A percentile compares a stretch with the other conserved stretches of the same genome.
phyloP scores from a whole-genome alignment of 2,329 filamentous ascomycete genomes.

The Fusarium goolgardi region DNA sequence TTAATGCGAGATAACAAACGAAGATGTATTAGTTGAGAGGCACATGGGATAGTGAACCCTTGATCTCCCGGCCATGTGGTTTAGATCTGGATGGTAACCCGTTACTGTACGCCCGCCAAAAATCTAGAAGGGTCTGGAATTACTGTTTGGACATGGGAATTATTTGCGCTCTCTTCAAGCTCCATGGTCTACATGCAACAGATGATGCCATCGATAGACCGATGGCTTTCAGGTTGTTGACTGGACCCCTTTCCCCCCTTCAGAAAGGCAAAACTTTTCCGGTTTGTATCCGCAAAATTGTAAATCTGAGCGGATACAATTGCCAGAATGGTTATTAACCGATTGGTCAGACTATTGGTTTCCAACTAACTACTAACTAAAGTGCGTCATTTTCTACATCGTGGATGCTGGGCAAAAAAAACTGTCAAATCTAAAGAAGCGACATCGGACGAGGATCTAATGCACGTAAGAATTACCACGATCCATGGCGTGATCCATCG shows the following conservation, averaged over 20 bases:
- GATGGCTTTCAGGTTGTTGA: too few species aligned
- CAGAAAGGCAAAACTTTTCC: background rate
- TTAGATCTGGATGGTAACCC: conserved; percentile 24
- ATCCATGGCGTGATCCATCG: background rate
- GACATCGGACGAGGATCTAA: background rate
- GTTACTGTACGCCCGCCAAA: conserved; percentile 1
- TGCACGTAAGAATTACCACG: background rate
- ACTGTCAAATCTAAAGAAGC: background rate
- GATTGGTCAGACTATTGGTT: background rate
- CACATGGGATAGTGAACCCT: conserved; percentile 2
- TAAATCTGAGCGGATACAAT: background rate
- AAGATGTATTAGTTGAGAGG: background rate
- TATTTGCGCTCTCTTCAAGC: background rate
- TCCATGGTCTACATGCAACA: background rate
- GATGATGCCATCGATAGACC: background rate
- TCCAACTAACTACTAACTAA: background rate
- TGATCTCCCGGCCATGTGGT: conserved; percentile 19
- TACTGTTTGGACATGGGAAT: background rate
- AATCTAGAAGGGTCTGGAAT: background rate
- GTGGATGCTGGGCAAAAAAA: background rate
- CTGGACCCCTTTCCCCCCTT: background rate
- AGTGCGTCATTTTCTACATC: background rate
- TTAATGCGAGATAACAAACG: background rate
- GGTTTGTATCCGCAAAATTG: background rate
- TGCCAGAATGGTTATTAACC: background rate